Evolutionary conservation across 768 basidiomycete genomes (phyloP).

Genomic region (Hypholoma sublateritium): DNA sequence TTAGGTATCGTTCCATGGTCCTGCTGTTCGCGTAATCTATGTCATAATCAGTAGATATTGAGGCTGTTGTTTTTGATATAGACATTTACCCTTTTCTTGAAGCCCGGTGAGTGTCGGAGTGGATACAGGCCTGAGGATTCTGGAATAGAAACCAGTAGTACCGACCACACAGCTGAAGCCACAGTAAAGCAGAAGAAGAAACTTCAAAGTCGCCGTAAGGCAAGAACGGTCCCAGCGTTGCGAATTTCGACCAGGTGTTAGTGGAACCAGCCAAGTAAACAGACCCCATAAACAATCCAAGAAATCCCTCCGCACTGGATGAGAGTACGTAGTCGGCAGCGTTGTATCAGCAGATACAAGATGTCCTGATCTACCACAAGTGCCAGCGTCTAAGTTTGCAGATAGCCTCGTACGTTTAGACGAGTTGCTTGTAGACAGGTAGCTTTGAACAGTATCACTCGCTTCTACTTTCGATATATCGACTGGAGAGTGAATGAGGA

Average conservation of each 20-base stretch:
- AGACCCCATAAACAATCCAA: slow-evolving; percentile 34
- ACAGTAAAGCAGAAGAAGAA: slow-evolving; percentile 37
- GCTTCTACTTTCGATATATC: slow-evolving; percentile 24
- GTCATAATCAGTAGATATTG: background rate
- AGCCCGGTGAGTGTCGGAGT: background rate
- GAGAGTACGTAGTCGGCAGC: background rate
- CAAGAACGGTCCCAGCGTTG: slow-evolving; percentile 24
- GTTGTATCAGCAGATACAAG: background rate
- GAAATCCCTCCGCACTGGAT: slow-evolving; percentile 17
- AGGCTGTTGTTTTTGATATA: too few species aligned
- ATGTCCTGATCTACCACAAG: background rate
- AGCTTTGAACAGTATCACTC: slow-evolving; percentile 45
- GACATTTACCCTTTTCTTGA: too few species aligned
- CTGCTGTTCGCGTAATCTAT: slow-evolving; percentile 1
- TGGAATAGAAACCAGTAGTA: slow-evolving; percentile 4
- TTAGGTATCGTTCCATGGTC: slow-evolving; percentile 14
- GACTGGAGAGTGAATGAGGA: slow-evolving; percentile 8
- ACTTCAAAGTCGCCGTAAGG: slow-evolving; percentile 30
- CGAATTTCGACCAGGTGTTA: background rate
- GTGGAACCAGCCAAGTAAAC: slow-evolving; percentile 17
- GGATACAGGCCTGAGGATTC: background rate
- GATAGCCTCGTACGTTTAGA: slow-evolving; percentile 38
- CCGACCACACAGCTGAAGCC: slow-evolving; percentile 39
- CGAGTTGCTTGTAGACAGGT: slow-evolving; percentile 42
- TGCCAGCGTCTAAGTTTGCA: background rate